Conservation (phyloP, 331 rosid genomes). For the Dryas integrifolia region DNA sequence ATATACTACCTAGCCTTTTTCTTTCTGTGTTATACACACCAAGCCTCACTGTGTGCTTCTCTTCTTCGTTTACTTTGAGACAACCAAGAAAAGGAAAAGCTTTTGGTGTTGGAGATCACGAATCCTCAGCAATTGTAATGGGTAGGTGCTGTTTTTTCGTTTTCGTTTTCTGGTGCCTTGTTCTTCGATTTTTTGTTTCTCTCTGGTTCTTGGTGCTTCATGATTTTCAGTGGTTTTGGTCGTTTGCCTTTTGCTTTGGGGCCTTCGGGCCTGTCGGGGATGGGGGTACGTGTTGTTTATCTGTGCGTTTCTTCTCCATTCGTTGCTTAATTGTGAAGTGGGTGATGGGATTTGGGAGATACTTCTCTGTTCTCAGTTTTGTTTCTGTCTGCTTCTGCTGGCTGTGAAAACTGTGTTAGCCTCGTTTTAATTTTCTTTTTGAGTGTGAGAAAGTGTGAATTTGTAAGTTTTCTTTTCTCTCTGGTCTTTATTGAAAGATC, state of each 20-base stretch:
- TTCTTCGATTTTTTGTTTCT: conserved; percentile 23
- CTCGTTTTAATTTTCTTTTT: background rate
- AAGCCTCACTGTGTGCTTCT: conserved; percentile 10
- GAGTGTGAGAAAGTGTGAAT: conserved; percentile 5
- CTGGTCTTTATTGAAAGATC: conserved; percentile 13
- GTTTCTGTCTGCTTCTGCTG: background rate
- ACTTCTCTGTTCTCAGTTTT: conserved; percentile 7
- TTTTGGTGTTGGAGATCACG: conserved; percentile 35
- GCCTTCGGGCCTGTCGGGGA: no score
- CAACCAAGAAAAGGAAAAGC: conserved; percentile 28
- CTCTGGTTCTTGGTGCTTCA: conserved; percentile 16
- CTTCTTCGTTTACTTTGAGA: conserved; percentile 19
- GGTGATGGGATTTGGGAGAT: background rate
- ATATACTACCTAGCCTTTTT: background rate
- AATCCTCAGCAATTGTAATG: conserved; percentile 44
- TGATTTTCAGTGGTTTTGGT: conserved; percentile 10
- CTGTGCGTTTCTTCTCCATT: no score
- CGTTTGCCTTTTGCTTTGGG: no score
- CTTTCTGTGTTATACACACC: conserved; percentile 32
- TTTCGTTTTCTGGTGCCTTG: conserved; percentile 32
- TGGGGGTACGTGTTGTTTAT: no score
- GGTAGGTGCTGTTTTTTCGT: conserved; percentile 40
- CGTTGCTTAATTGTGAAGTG: background rate
- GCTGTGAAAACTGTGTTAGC: background rate
- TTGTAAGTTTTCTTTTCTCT: background rate